Conservation (phyloP, 108 stramenopile species). For the Skeletonema grethae region DNA sequence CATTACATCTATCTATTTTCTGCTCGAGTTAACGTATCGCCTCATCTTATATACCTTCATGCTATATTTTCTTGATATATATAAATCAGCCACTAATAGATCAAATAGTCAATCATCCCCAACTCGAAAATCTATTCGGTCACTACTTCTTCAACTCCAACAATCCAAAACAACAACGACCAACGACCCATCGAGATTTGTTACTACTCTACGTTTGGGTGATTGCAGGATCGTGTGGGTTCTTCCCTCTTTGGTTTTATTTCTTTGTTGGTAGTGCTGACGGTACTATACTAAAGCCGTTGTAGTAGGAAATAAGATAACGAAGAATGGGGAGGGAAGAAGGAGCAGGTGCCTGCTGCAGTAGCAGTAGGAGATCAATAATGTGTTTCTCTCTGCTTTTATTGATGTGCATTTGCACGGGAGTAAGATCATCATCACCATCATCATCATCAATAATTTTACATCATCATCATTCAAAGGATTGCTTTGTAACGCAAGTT, state of each 20-base stretch:
- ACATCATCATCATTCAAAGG: not conserved
- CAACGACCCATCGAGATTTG: not conserved
- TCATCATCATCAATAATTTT: not conserved
- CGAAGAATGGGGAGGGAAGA: not conserved
- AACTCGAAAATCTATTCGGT: not conserved
- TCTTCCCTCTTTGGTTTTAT: not conserved
- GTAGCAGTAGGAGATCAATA: too few relatives aligned
- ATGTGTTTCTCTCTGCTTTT: not conserved
- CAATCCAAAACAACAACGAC: too few relatives aligned
- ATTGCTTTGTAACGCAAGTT: not conserved
- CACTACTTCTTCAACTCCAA: too few relatives aligned
- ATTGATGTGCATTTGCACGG: not conserved
- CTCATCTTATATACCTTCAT: too few relatives aligned
- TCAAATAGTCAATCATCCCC: not conserved
- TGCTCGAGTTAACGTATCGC: too few relatives aligned
- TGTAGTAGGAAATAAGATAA: too few relatives aligned
- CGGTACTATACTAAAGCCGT: not conserved
- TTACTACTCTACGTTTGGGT: not conserved
- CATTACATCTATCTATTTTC: too few relatives aligned
- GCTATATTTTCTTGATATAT: too few relatives aligned
- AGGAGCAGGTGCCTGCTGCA: too few relatives aligned
- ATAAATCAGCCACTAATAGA: constrained; percentile 1
- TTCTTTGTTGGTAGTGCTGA: not conserved
- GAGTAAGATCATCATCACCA: not conserved
- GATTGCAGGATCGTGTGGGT: not conserved